Percentiles rank a stretch among this genome's conserved stretches.
phyloP scores from a whole-genome alignment of 306 rosid species.

The Cercis canadensis region DNA sequence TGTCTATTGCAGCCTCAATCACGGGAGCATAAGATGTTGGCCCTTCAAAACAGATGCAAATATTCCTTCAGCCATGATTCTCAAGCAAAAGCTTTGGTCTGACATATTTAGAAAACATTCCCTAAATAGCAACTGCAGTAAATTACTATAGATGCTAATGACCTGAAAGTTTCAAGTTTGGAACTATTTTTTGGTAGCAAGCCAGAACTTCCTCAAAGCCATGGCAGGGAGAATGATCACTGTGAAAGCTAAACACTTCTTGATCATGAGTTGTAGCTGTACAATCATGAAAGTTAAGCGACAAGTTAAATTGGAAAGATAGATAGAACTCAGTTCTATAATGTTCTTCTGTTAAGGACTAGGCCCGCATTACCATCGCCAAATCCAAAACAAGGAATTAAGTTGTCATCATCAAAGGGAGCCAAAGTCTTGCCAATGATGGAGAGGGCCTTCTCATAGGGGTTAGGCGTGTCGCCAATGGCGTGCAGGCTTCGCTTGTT shows the following conservation, averaged over 20 bases:
- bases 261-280: slow-evolving; percentile 87
- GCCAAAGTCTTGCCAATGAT: slow-evolving; percentile 88
- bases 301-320: slow-evolving; percentile 17
- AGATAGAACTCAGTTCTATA: too few species aligned
- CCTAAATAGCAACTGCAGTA: neutral
- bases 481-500: slow-evolving; percentile 78
- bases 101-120: neutral
- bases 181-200: slow-evolving; percentile 79
- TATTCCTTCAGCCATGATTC: slow-evolving; percentile 28
- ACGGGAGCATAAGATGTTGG: slow-evolving; percentile 93
- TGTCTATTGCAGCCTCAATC: slow-evolving; percentile 83
- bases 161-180: slow-evolving; percentile 80
- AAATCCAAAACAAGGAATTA: slow-evolving; percentile 96
- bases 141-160: slow-evolving; percentile 20
- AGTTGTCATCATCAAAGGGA: slow-evolving; percentile 91
- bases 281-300: slow-evolving; percentile 24
- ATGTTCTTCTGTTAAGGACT: slow-evolving; percentile 22
- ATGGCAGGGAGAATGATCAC: slow-evolving; percentile 79
- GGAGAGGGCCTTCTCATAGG: slow-evolving; percentile 83
- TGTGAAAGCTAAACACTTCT: slow-evolving; percentile 87
- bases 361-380: slow-evolving; percentile 69
- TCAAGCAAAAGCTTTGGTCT: neutral
- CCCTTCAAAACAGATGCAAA: slow-evolving; percentile 56
- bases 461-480: slow-evolving; percentile 74
- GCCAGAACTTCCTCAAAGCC: slow-evolving; percentile 87